A percentile compares a stretch with the other conserved stretches of the same genome.
phyloP scores from a whole-genome alignment of 2,329 filamentous ascomycete genomes.

The Trichophyton verrucosum region DNA sequence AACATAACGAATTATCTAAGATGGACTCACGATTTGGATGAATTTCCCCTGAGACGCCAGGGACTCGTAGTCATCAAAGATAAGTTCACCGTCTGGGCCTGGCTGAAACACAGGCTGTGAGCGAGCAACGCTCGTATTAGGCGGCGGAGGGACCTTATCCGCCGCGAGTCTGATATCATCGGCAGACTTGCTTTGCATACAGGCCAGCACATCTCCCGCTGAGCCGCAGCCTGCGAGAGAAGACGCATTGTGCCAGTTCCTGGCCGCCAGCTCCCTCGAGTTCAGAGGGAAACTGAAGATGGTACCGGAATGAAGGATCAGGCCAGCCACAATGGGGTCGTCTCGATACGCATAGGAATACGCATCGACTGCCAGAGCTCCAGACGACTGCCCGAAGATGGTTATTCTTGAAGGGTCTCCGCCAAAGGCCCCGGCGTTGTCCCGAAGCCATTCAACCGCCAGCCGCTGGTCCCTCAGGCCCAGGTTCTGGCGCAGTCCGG shows the following conservation, averaged over 20 bases:
- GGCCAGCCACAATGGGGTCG: constrained; percentile 27
- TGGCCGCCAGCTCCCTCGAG: constrained; percentile 21
- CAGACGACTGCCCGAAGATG: constrained; percentile 27
- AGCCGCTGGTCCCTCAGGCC: constrained; percentile 27
- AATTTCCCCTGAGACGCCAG: constrained; percentile 27
- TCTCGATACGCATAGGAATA: constrained; percentile 15
- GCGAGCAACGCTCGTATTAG: constrained; percentile 23
- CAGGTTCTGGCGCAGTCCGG: constrained; percentile 23
- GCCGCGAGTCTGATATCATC: constrained; percentile 28
- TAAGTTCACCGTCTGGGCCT: constrained; percentile 28
- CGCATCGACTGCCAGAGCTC: constrained; percentile 41
- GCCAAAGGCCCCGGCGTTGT: constrained; percentile 22
- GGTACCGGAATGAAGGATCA: constrained; percentile 29
- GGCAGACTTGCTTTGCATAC: constrained; percentile 29
- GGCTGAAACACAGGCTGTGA: constrained; percentile 31
- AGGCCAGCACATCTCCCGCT: constrained; percentile 22
- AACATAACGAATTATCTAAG: neutral
- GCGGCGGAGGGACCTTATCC: constrained; percentile 20
- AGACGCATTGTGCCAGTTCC: constrained; percentile 35
- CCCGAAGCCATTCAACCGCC: constrained; percentile 17
- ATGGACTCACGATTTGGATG: constrained; percentile 22
- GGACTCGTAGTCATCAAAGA: constrained; percentile 33
- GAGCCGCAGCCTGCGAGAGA: constrained; percentile 29
- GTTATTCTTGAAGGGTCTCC: constrained; percentile 23
- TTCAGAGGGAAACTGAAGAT: constrained; percentile 36